Conservation (phyloP, 805 yeast genomes). For the Candida saitoana region DNA sequence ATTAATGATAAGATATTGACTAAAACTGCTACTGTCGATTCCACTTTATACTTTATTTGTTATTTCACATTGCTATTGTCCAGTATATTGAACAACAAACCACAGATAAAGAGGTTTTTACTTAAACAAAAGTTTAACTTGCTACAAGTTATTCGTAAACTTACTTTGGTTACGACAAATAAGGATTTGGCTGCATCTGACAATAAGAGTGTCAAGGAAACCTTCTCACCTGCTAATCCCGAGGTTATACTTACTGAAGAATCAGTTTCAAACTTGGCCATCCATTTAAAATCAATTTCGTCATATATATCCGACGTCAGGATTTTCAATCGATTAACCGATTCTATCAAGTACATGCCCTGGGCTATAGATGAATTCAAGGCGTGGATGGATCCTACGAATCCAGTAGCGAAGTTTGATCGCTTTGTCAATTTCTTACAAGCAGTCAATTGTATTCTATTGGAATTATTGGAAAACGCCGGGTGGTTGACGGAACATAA, state of each 20-base stretch:
- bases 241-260: conserved; percentile 3
- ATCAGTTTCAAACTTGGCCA: conserved; percentile 23
- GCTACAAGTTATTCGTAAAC: conserved; percentile 12
- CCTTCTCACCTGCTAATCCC: conserved; percentile 6
- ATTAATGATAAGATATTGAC: conserved; percentile 37
- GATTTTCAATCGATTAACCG: conserved; percentile 39
- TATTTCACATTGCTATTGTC: conserved; percentile 38
- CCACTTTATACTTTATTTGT: conserved; percentile 39
- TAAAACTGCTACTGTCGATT: conserved; percentile 31
- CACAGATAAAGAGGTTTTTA: conserved; percentile 26
- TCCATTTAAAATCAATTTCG: conserved; percentile 32
- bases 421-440: conserved; percentile 35
- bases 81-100: conserved; percentile 35
- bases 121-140: conserved; percentile 23
- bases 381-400: conserved; percentile 23
- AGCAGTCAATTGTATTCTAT: conserved; percentile 36
- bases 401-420: conserved; percentile 23
- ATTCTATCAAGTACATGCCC: conserved; percentile 40
- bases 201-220: conserved; percentile 12
- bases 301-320: conserved; percentile 38
- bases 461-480: conserved; percentile 39
- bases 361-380: conserved; percentile 40
- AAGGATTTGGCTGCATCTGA: conserved; percentile 14
- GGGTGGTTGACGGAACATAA: conserved; percentile 46
- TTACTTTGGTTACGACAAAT: conserved; percentile 6